Base-by-base conservation (phyloP, 192 early-diverging fungal genomes). In the Podochytrium sp. region DNA sequence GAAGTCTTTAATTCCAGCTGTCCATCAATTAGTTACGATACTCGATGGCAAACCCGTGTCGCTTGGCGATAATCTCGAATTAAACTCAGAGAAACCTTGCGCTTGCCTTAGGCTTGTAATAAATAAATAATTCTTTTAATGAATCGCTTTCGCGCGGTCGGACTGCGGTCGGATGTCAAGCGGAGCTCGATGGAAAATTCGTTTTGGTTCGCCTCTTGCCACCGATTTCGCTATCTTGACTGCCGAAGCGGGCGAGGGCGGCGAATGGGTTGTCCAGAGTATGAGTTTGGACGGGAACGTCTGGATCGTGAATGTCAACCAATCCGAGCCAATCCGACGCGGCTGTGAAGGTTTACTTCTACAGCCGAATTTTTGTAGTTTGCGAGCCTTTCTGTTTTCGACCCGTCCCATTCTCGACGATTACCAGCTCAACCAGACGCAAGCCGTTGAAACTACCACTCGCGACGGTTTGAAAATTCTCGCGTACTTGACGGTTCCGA, bases 401-500 rank as follows among this genome's bases (percentile, higher is more conserved):
- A 27, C 63, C 7, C 23, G 63, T 10, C 63, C 63, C 7, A 42
- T 65, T 27, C 41, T 79, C 3, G 65, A 57, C 25, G 29, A 50
- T 18, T 78, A 78, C 18, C 14, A 29, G 12, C 67, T 79, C 16
- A 63, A 37, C 65, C 73, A 41, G 35, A 70, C 78, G 68, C 47
- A 58, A 32, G 69, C 78, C 37, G 65, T 79, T 40, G 68, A 77
- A 43, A 79, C 78, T 32, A 79, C 71, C 51, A 77, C 78, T 23
- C 74, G 78, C 34, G 78, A 79, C 35, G 68, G 68, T 7, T 34
- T 76, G 3, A 59, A 73, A 27, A 52, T 79, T 38, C 37, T 79
- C 29, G 71, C 74, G 5, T 79, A 79, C 50, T 37, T 79, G 55
- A 79, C 78, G 2, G 47, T 79, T 38, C 78, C 78, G 0, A 41